Conservation (phyloP, 768 basidiomycete species). For the Mycena pura region DNA sequence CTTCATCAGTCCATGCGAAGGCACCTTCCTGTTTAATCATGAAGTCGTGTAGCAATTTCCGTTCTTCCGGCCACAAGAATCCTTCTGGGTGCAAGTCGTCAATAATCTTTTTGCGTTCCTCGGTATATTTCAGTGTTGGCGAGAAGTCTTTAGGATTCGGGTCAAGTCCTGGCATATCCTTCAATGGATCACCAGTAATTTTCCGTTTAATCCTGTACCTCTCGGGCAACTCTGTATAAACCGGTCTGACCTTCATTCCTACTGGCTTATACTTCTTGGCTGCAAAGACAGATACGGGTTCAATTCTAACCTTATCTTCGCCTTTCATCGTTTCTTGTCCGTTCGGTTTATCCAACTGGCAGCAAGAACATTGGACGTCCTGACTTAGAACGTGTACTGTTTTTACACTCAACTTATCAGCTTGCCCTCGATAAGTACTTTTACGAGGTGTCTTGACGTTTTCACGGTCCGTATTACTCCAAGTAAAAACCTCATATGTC, state of each 20-base stretch:
- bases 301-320: background rate
- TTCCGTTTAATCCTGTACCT: slow-evolving; percentile 23
- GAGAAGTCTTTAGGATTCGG: slow-evolving; percentile 25
- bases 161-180: slow-evolving; percentile 19
- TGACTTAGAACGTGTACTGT: no score
- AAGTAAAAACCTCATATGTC: background rate
- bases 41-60: slow-evolving; percentile 31
- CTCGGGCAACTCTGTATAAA: slow-evolving; percentile 24
- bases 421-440: no score
- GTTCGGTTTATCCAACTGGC: no score
- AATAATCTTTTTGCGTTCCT: slow-evolving; percentile 27
- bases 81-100: slow-evolving; percentile 23
- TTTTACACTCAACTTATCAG: no score
- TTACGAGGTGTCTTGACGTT: no score
- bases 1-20: slow-evolving; percentile 10
- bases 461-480: no score
- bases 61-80: slow-evolving; percentile 36
- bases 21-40: slow-evolving; percentile 28
- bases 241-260: slow-evolving; percentile 23
- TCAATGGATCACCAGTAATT: slow-evolving; percentile 35
- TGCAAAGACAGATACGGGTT: background rate
- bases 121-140: slow-evolving; percentile 23
- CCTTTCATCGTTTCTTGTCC: no score
- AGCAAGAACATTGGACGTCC: no score
- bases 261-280: slow-evolving; percentile 32